Base-by-base conservation (phyloP, 192 early-diverging fungal species). In the Umbelopsis ramanniana region DNA sequence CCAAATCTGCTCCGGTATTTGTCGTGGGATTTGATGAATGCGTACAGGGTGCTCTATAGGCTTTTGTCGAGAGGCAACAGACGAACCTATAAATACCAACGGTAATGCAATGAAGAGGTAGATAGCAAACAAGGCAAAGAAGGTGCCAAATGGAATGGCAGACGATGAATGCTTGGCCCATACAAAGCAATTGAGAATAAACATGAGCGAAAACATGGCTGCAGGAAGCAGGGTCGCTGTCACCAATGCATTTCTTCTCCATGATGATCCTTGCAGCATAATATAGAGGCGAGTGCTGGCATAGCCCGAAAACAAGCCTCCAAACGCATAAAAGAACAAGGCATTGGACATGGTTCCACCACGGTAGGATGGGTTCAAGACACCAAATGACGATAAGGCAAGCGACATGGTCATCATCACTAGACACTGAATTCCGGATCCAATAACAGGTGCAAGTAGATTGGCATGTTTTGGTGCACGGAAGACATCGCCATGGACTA, bases 1-100 rank as follows among this genome's bases (percentile, higher is more conserved):
- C 50, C 77, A 79, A 24, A 92, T 81, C 74, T 90, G 92, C 35
- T 93, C 89, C 1, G 96, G 96, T 26, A 96, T 90, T 67, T 95
- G 94, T 11, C 96, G 87, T 46, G 96, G 96, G 60, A 97, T 97
- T 47, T 94, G 91, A 76, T 94, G 94, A 8, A 94, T 94, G 17
- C 93, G 87, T 38, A 93, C 91, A 15, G 94, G 96, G 50, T 93
- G 89, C 70, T 93, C 91, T 17, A 72, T 72, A 10, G 45, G 53
- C 29, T 53, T 53, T 46, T 72, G 52, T 23, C 52, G 23, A 22
- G 17, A 23, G 0, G 95, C 96, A 78, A 94, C 85, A 84, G 90
- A 95, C 0, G 92, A 93, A 22, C 96, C 96, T 9, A 94, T 73
- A 23, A 95, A 72, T 45, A 89, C 91, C 46, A 95, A 76, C 3